Base-by-base conservation (phyloP, 176 grass and related monocot genomes). In the Ensete glaucum region DNA sequence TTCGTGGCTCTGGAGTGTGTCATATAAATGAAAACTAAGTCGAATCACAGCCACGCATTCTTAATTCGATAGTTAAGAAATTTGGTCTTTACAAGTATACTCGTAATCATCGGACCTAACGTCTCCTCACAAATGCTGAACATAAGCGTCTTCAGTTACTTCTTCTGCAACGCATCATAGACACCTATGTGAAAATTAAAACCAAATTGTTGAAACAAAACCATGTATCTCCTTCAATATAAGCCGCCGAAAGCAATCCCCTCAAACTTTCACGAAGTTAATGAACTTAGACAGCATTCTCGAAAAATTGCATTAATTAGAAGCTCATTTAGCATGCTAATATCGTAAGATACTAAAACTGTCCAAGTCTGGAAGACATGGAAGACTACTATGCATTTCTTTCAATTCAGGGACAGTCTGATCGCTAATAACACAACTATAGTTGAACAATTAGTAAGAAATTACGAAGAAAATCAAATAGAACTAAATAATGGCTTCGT, bases 81-180 rank as follows among this genome's bases (percentile, higher is more conserved):
- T 48, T 17, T 9, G 76, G 76, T 53, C 83, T 83, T 87, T 84
- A 93, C 88, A 91, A 54, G 90, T 67, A 73, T 98, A 98, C 67
- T 98, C 90, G 77, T 98, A 54, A 98, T 94, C 86, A 89, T 91
- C 1, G 90, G 95, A n/a, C 90, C 90, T 64, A 87, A 88, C 20
- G 78, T 75, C 77, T 89, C 81, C 80, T 99, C 95, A 17, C 95
- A 94, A 76, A 94, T 98, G 72, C 88, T 91, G 64, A 94, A 98
- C 25, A 91, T 74, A 77, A 99, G 95, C 12, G 86, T 94, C 78
- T 94, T 99, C 79, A 99, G 90, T 81, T 93, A 98, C 80, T 99
- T 99, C 88, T 91, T 98, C 76, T 94, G 90, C 52, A 99, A 81
- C 65, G 95, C 90, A 21, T 99, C 95, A 78, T 99, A 94, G 9